These are phyloP conservation scores for Yarrowia yakushimensis DNA, from an alignment of 805 yeast genomes.

Conservation along the genomic window DNA sequence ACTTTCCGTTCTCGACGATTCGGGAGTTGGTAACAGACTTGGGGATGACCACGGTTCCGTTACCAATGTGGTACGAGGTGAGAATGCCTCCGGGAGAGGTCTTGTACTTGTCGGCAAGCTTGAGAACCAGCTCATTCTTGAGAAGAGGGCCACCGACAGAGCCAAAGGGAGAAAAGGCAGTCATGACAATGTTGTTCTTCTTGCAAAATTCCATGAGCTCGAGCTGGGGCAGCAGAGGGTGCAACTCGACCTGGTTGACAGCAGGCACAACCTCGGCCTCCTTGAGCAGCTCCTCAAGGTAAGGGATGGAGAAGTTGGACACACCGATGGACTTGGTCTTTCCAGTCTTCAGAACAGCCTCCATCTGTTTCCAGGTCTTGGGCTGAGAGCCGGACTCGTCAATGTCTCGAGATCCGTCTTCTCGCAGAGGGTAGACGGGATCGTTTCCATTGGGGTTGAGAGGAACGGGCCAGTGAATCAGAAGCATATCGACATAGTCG, in stretches of 20 bases:
- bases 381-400: constrained; percentile 37
- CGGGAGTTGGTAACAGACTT: constrained; percentile 69
- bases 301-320: constrained; percentile 61
- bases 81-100: constrained; percentile 55
- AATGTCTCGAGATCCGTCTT: constrained; percentile 42
- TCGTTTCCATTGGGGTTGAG: constrained; percentile 30
- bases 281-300: constrained; percentile 48
- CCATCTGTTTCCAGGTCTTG: constrained; percentile 63
- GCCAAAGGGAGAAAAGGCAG: constrained; percentile 76
- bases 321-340: constrained; percentile 68
- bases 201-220: constrained; percentile 54
- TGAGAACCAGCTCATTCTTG: constrained; percentile 47
- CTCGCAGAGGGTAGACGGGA: constrained; percentile 38
- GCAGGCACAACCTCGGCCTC: constrained; percentile 58
- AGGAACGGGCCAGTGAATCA: constrained; percentile 65
- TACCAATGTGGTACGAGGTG: constrained; percentile 59
- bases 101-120: constrained; percentile 55
- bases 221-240: constrained; percentile 66
- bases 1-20: constrained; percentile 44
- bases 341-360: constrained; percentile 47
- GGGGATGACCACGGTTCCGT: constrained; percentile 62
- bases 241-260: constrained; percentile 71
- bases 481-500: constrained; percentile 62
- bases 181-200: constrained; percentile 52
- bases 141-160: constrained; percentile 62